These are phyloP conservation scores for Metroxylon sagu DNA, from an alignment of 176 grass and related monocot genomes.

Conservation along the genomic window DNA sequence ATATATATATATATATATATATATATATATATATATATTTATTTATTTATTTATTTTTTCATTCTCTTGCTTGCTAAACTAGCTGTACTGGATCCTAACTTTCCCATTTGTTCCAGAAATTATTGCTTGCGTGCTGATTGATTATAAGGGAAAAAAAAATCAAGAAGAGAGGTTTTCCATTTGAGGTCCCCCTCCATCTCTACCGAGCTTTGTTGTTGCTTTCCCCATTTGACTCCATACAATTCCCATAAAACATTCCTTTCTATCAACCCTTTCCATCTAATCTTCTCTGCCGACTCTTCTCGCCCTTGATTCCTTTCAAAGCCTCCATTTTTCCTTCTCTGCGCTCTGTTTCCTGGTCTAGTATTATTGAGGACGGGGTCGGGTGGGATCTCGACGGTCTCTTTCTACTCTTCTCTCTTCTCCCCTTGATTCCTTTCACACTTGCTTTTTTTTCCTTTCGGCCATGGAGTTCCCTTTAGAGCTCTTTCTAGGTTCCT, in stretches of 20 bases:
- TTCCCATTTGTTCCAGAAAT: background rate
- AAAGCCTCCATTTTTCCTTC: background rate
- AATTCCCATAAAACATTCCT: conserved; percentile 18
- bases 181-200: background rate
- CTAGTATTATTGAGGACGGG: no score
- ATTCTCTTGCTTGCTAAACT: background rate
- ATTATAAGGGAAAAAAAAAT: background rate
- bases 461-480: no score
- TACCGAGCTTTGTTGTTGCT: background rate
- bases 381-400: background rate
- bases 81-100: background rate
- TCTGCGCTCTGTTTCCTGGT: background rate
- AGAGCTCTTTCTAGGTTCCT: no score
- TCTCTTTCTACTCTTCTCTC: background rate
- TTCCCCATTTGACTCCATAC: background rate
- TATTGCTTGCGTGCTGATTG: background rate
- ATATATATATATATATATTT: no score
- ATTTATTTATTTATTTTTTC: background rate
- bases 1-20: no score
- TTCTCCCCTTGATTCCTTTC: background rate
- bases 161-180: background rate
- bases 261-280: conserved; percentile 8
- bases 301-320: conserved; percentile 10
- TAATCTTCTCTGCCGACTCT: conserved; percentile 7
- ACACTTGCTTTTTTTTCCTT: no score